These are phyloP conservation scores for Aspergillus sparsus DNA, from an alignment of 495 filamentous ascomycete species.

Conservation along the genomic window DNA sequence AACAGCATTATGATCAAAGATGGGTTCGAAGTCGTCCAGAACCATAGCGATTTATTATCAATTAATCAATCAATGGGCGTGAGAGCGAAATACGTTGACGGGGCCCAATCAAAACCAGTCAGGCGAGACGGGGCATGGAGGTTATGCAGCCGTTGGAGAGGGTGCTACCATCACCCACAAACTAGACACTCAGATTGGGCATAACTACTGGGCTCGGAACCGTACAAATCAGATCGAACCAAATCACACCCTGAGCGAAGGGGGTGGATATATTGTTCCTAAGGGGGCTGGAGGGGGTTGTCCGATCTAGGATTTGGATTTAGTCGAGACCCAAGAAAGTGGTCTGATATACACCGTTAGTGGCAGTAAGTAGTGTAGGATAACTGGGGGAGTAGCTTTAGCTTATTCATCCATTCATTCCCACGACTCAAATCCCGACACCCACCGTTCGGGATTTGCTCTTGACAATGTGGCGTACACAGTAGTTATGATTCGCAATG, in stretches of 20 bases:
- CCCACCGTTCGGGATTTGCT: conserved; percentile 26
- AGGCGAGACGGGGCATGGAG: background rate
- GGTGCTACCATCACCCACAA: conserved; percentile 23
- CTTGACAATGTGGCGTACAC: conserved; percentile 13
- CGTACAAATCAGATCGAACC: background rate
- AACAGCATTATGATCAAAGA: conserved; percentile 19
- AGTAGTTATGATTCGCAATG: conserved; percentile 22
- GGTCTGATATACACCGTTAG: conserved; percentile 27
- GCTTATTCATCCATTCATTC: conserved; percentile 28
- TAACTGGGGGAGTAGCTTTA: conserved; percentile 4
- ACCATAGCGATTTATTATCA: conserved; percentile 22
- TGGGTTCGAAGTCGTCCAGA: conserved; percentile 19
- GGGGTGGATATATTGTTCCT: background rate
- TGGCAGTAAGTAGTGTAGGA: conserved; percentile 5
- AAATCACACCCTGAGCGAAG: background rate
- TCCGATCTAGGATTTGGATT: background rate
- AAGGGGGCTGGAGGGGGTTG: background rate
- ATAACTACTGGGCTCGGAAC: conserved; percentile 18
- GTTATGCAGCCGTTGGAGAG: conserved; percentile 20
- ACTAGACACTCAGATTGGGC: conserved; percentile 17
- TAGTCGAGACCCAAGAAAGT: conserved; percentile 17
- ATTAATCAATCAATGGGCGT: conserved; percentile 7
- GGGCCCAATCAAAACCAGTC: background rate
- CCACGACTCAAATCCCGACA: conserved; percentile 26
- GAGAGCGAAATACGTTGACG: conserved; percentile 7